Evolutionary conservation across 192 early-diverging fungal species (phyloP).

Genomic region (Backusella circina): DNA sequence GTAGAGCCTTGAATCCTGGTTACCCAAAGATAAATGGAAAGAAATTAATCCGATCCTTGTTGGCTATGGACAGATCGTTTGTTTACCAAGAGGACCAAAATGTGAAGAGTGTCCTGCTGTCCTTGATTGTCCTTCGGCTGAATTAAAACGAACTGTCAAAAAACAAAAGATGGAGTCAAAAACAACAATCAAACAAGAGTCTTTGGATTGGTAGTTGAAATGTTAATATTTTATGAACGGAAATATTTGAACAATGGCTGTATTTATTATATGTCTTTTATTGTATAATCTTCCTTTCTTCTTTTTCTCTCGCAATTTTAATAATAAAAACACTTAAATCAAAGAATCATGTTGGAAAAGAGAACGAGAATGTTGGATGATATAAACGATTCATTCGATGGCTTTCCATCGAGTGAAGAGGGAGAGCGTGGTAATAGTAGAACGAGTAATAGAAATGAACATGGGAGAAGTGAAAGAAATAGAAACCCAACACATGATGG

Average conservation of each 20-base stretch:
- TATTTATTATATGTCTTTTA: not conserved
- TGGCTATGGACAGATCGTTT: slow-evolving; percentile 87
- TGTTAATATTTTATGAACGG: not conserved
- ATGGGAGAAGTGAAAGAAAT: not conserved
- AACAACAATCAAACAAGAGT: slow-evolving; percentile 1
- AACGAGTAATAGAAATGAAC: not conserved
- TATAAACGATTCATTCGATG: not conserved
- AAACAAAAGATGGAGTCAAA: not conserved
- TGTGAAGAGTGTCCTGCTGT: slow-evolving; percentile 81
- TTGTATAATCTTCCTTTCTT: not conserved
- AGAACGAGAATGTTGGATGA: not conserved
- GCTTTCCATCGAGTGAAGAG: not conserved
- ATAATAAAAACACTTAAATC: not conserved
- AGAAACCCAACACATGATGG: not conserved
- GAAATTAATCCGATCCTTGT: slow-evolving; percentile 88
- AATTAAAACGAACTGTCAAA: slow-evolving; percentile 6
- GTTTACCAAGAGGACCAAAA: slow-evolving; percentile 66
- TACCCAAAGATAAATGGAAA: slow-evolving; percentile 80
- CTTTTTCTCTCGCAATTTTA: not conserved
- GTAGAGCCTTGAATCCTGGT: slow-evolving; percentile 70
- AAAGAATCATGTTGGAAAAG: not conserved
- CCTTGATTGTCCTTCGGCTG: slow-evolving; percentile 57
- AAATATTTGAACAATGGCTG: not conserved
- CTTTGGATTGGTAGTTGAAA: slow-evolving; percentile 10
- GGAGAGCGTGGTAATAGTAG: not conserved